A percentile compares a stretch with the other conserved stretches of the same genome.
These are phyloP conservation scores for Curvularia sp. DNA, from an alignment of 2,329 filamentous ascomycete species.

Conservation along the genomic window DNA sequence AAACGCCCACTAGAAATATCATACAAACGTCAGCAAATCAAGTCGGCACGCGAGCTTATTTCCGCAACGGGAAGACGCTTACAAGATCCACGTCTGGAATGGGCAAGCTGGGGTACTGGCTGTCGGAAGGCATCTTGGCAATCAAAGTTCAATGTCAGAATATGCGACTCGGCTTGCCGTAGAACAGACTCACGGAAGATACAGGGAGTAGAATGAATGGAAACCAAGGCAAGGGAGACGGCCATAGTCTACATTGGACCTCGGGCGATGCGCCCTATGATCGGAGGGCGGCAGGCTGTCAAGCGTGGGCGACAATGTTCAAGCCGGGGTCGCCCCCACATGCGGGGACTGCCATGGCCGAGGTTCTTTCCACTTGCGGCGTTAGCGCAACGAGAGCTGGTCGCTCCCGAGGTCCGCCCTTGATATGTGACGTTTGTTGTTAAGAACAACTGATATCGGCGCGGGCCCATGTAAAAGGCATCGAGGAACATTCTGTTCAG, in stretches of 20 bases:
- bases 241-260: slow-evolving; percentile 15
- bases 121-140: slow-evolving; percentile 71
- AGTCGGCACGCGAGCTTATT: slow-evolving; percentile 1
- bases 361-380: slow-evolving; percentile 29
- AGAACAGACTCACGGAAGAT: slow-evolving; percentile 8
- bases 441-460: not conserved
- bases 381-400: slow-evolving; percentile 19
- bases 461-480: not conserved
- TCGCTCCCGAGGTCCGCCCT: slow-evolving; percentile 30
- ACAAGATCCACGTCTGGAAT: slow-evolving; percentile 76
- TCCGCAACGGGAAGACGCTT: slow-evolving; percentile 2
- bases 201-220: slow-evolving; percentile 11
- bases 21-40: slow-evolving; percentile 3
- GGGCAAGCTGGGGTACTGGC: slow-evolving; percentile 68
- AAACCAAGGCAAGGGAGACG: slow-evolving; percentile 13
- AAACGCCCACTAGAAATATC: slow-evolving; percentile 65
- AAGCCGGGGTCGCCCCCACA: slow-evolving; percentile 28
- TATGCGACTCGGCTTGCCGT: slow-evolving; percentile 1
- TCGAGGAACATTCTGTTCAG: not conserved
- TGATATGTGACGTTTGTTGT: slow-evolving; percentile 5
- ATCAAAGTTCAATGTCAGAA: slow-evolving; percentile 16
- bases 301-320: slow-evolving; percentile 22
- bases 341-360: slow-evolving; percentile 19
- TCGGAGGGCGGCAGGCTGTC: slow-evolving; percentile 10
- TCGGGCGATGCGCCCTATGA: slow-evolving; percentile 20